Evolutionary conservation across 148 eudicot species (phyloP).

Genomic region (Amaranthus palmeri): DNA sequence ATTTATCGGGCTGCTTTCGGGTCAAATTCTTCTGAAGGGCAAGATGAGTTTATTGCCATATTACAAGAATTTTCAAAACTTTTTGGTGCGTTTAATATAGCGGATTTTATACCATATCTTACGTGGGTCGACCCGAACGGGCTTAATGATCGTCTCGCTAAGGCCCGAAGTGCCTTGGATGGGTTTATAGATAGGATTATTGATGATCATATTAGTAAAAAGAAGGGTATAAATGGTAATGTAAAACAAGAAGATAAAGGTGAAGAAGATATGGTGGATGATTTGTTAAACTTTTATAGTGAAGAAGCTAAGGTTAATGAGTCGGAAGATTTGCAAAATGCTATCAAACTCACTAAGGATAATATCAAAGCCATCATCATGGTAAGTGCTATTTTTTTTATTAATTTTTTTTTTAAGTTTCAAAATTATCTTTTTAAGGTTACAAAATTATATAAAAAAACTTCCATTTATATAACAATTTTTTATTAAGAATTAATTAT

Average conservation of each 20-base stretch:
- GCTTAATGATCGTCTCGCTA: conserved; percentile 37
- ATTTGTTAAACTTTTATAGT: conserved; percentile 58
- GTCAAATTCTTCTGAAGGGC: conserved; percentile 38
- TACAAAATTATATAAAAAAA: too few relatives aligned
- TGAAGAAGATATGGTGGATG: conserved; percentile 78
- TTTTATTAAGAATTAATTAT: too few relatives aligned
- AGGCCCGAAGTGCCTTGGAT: conserved; percentile 60
- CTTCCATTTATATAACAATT: too few relatives aligned
- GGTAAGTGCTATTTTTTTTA: conserved; percentile 35
- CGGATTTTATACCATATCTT: conserved; percentile 64
- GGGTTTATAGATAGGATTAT: conserved; percentile 70
- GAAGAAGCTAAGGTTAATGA: conserved; percentile 39
- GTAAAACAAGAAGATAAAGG: conserved; percentile 10
- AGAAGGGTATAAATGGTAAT: not conserved
- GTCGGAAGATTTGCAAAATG: conserved; percentile 45
- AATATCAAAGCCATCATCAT: conserved; percentile 88
- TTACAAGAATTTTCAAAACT: conserved; percentile 62
- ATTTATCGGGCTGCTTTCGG: conserved; percentile 68
- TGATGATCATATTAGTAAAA: conserved; percentile 61
- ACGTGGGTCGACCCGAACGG: conserved; percentile 63
- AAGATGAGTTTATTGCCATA: conserved; percentile 44
- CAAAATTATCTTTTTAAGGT: too few relatives aligned
- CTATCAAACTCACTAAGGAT: conserved; percentile 57
- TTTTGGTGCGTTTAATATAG: conserved; percentile 63
- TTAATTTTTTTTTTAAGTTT: too few relatives aligned